These are phyloP conservation scores for Dysphania ambrosioides DNA, from an alignment of 148 eudicot genomes.

Conservation along the genomic window DNA sequence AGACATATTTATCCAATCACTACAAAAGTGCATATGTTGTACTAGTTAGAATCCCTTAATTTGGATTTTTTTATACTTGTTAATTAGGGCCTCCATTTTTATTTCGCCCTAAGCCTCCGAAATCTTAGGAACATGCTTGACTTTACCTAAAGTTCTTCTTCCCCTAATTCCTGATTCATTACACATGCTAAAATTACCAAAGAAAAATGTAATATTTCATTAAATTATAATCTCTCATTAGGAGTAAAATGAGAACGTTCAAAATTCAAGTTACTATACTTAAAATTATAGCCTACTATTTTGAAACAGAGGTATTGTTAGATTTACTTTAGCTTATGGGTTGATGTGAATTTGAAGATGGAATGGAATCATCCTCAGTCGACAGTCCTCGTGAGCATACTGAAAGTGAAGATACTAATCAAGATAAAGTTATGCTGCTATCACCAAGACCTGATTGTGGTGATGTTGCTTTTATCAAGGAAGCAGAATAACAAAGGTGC, in stretches of 20 bases:
- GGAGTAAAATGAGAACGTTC: background rate
- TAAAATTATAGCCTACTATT: background rate
- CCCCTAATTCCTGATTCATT: too few relatives aligned
- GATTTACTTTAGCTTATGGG: background rate
- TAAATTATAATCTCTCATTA: too few relatives aligned
- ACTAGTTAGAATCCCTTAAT: too few relatives aligned
- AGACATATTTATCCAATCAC: too few relatives aligned
- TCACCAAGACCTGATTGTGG: conserved; percentile 32
- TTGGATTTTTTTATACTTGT: too few relatives aligned
- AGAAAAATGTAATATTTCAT: background rate
- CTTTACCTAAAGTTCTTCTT: too few relatives aligned
- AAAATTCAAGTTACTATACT: too few relatives aligned
- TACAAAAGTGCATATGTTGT: too few relatives aligned
- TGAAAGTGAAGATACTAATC: conserved; percentile 52
- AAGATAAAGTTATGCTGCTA: conserved; percentile 44
- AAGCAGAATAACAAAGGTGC: conserved; percentile 39
- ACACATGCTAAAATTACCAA: too few relatives aligned
- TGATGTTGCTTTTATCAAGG: conserved; percentile 63
- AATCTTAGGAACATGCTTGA: too few relatives aligned
- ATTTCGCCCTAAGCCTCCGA: too few relatives aligned
- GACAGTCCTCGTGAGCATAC: conserved; percentile 35
- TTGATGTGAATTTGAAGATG: conserved; percentile 34
- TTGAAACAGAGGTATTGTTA: background rate
- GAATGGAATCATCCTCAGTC: conserved; percentile 39
- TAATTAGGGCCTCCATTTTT: too few relatives aligned